Evolutionary conservation across 2,329 filamentous ascomycete genomes (phyloP).

Genomic region (Colletotrichum coccodes): DNA sequence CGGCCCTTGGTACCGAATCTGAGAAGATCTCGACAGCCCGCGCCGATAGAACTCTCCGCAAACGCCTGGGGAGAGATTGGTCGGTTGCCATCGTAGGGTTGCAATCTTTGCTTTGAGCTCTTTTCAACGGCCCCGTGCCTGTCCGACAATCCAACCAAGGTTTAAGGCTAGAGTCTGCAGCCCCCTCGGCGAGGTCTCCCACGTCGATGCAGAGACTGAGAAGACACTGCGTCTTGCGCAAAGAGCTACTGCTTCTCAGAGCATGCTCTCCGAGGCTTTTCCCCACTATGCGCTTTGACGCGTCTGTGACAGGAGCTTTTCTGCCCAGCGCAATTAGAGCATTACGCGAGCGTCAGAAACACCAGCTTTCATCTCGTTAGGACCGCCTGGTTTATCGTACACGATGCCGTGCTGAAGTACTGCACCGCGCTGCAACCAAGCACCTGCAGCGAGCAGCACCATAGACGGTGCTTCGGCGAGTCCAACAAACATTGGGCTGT

Average conservation of each 20-base stretch:
- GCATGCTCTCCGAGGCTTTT: neutral
- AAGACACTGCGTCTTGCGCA: neutral
- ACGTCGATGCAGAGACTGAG: neutral
- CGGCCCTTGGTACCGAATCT: neutral
- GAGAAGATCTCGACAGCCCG: neutral
- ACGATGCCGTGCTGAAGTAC: neutral
- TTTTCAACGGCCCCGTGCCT: neutral
- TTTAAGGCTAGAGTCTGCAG: neutral
- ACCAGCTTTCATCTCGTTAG: constrained; percentile 2
- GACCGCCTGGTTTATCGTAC: neutral
- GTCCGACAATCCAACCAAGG: neutral
- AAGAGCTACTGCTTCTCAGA: neutral
- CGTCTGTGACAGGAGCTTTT: constrained; percentile 10
- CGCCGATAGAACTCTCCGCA: neutral
- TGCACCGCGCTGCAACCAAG: neutral
- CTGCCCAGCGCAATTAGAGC: neutral
- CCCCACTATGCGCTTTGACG: constrained; percentile 28
- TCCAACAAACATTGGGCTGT: neutral
- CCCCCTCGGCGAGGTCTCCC: neutral
- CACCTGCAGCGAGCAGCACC: neutral
- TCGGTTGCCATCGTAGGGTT: neutral
- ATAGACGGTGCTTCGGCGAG: neutral
- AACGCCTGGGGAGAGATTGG: neutral
- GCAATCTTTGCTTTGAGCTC: neutral
- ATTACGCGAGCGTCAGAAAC: constrained; percentile 1